These are phyloP conservation scores for Phialophora expanda DNA, from an alignment of 2,329 filamentous ascomycete genomes.

Conservation along the genomic window DNA sequence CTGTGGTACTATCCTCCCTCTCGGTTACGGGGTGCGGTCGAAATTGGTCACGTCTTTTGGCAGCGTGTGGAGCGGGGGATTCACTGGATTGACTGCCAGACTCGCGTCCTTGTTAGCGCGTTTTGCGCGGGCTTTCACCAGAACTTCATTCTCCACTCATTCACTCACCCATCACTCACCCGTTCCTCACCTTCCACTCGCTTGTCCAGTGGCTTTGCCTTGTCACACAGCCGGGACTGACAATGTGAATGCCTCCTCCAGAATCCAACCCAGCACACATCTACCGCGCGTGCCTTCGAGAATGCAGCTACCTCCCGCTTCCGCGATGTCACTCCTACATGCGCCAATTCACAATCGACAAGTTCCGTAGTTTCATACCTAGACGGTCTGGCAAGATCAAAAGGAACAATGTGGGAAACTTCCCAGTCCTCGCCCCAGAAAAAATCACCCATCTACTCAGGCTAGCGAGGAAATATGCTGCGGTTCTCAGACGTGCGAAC, in stretches of 20 bases:
- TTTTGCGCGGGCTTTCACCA: conserved; percentile 16
- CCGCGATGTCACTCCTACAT: conserved; percentile 58
- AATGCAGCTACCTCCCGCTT: conserved; percentile 66
- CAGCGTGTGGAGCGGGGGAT: conserved; percentile 8
- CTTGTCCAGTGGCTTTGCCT: not conserved
- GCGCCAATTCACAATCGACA: conserved; percentile 53
- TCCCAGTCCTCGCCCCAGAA: conserved; percentile 34
- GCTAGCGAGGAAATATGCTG: conserved; percentile 48
- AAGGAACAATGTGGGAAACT: conserved; percentile 32
- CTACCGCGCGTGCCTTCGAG: conserved; percentile 62
- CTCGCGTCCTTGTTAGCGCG: conserved; percentile 9
- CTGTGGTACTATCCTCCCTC: not conserved
- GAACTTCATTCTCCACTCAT: not conserved
- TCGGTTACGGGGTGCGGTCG: conserved; percentile 1
- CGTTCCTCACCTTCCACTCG: not conserved
- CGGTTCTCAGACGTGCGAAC: conserved; percentile 59
- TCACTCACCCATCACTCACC: not conserved
- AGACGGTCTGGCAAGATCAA: conserved; percentile 25
- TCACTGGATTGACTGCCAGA: not conserved
- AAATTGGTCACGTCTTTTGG: conserved; percentile 10
- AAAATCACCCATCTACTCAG: conserved; percentile 28
- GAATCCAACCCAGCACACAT: conserved; percentile 49
- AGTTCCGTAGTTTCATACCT: conserved; percentile 52
- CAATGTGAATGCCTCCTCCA: conserved; percentile 21
- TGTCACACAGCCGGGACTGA: conserved; percentile 3